Evolutionary conservation across 2,329 filamentous ascomycete species (phyloP).

Genomic region (Sporothrix pseudoabietina): DNA sequence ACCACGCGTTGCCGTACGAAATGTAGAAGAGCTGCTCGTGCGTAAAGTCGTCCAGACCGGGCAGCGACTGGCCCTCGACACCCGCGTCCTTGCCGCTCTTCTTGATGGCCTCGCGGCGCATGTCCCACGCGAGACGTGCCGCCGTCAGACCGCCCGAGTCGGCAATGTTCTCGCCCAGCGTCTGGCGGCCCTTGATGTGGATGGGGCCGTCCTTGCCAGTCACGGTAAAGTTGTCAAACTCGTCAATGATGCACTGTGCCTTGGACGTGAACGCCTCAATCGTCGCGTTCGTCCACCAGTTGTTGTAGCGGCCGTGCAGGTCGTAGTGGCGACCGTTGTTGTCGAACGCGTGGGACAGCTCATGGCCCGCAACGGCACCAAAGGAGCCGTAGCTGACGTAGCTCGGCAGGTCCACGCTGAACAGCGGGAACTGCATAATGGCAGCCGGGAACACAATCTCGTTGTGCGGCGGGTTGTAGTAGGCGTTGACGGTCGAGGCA

Average conservation of each 20-base stretch:
- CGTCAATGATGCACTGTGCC: constrained; percentile 67
- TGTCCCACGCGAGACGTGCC: constrained; percentile 67
- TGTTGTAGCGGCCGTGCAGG: constrained; percentile 63
- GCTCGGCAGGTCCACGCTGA: constrained; percentile 62
- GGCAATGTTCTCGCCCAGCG: constrained; percentile 70
- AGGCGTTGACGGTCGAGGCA: constrained; percentile 65
- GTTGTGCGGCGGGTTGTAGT: constrained; percentile 66
- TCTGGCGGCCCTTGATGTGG: constrained; percentile 64
- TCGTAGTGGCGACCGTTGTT: constrained; percentile 66
- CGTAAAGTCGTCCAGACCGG: constrained; percentile 62
- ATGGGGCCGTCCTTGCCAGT: constrained; percentile 58
- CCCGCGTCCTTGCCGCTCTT: not conserved
- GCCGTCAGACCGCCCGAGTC: constrained; percentile 68
- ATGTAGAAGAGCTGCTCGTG: constrained; percentile 73
- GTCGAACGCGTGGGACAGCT: constrained; percentile 71
- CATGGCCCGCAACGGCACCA: constrained; percentile 67
- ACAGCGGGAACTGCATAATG: constrained; percentile 69
- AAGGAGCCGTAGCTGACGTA: constrained; percentile 72
- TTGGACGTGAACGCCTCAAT: constrained; percentile 60
- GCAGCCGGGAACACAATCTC: constrained; percentile 70
- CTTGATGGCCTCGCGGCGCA: constrained; percentile 46
- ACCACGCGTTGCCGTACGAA: constrained; percentile 66
- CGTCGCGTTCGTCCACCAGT: constrained; percentile 68
- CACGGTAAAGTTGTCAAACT: constrained; percentile 65
- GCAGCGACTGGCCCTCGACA: constrained; percentile 46